Percentiles rank a stretch among this genome's conserved stretches.
phyloP scores from a whole-genome alignment of 148 eudicot species.

The Cornus controversa region DNA sequence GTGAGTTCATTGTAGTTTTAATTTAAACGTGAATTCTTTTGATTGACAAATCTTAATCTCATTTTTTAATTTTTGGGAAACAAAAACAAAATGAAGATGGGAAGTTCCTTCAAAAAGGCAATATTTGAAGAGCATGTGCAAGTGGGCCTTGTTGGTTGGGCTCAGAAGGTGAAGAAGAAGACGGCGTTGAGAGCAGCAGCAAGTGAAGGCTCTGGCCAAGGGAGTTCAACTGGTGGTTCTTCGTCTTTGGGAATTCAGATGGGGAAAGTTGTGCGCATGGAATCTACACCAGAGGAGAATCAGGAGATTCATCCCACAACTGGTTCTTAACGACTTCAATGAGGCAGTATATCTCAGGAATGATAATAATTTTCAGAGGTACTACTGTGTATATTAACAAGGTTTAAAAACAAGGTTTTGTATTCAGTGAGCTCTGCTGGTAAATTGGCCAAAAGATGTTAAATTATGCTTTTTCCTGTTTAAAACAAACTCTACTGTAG shows the following conservation, averaged over 20 bases:
- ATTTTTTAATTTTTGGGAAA: background rate
- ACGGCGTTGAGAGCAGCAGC: slow-evolving; percentile 38
- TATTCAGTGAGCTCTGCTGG: no score
- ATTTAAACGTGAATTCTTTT: background rate
- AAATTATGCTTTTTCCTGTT: no score
- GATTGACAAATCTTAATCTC: background rate
- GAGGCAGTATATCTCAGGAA: no score
- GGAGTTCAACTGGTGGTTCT: slow-evolving; percentile 18
- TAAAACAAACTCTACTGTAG: no score
- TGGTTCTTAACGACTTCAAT: background rate
- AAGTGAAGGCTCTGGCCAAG: slow-evolving; percentile 15
- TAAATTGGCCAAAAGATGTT: no score
- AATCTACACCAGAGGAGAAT: slow-evolving; percentile 11
- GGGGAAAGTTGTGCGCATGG: background rate
- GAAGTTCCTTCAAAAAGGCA: slow-evolving; percentile 72
- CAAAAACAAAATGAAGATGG: slow-evolving; percentile 56
- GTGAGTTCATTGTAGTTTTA: slow-evolving; percentile 15
- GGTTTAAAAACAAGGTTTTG: no score
- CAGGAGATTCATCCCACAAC: slow-evolving; percentile 7
- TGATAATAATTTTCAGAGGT: no score
- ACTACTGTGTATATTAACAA: no score
- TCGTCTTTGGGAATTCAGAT: slow-evolving; percentile 13
- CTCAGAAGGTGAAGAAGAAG: slow-evolving; percentile 59
- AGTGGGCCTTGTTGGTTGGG: slow-evolving; percentile 86
- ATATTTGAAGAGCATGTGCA: slow-evolving; percentile 87